A percentile compares a stretch with the other conserved stretches of the same genome.
Conservation (phyloP, 2,329 filamentous ascomycete genomes). For the Trichoderma harzianum region DNA sequence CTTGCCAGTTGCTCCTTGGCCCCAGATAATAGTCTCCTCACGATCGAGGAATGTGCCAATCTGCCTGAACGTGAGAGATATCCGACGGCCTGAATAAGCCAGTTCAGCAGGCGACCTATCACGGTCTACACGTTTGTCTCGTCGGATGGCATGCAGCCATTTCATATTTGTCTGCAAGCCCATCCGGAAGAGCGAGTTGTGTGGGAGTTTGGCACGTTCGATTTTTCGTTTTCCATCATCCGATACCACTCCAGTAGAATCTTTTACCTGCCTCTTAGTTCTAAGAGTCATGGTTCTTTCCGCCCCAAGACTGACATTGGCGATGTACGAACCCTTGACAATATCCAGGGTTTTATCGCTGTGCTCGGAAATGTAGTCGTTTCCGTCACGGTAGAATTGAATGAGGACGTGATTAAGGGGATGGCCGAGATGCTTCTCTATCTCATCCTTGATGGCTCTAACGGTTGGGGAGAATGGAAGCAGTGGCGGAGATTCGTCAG, state of each 20-base stretch:
- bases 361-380: slow-evolving; percentile 93
- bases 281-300: slow-evolving; percentile 86
- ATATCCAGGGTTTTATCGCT: slow-evolving; percentile 97
- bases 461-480: slow-evolving; percentile 73
- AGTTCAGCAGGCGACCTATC: slow-evolving; percentile 70
- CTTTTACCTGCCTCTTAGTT: slow-evolving; percentile 64
- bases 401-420: slow-evolving; percentile 87
- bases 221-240: slow-evolving; percentile 47
- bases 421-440: slow-evolving; percentile 73
- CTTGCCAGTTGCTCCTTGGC: slow-evolving; percentile 80
- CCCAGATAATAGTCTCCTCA: slow-evolving; percentile 73
- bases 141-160: slow-evolving; percentile 90
- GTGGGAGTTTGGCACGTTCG: slow-evolving; percentile 71
- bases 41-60: slow-evolving; percentile 81
- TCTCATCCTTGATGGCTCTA: slow-evolving; percentile 60
- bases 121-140: slow-evolving; percentile 69
- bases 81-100: slow-evolving; percentile 71
- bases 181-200: slow-evolving; percentile 85
- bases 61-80: slow-evolving; percentile 85
- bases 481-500: slow-evolving; percentile 80
- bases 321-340: slow-evolving; percentile 73
- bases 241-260: slow-evolving; percentile 27
- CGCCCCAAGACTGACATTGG: slow-evolving; percentile 91
- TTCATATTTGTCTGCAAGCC: slow-evolving; percentile 76
- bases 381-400: slow-evolving; percentile 84